phyloP scores from a whole-genome alignment of 306 rosid species.

The Begonia fuchsioides region DNA sequence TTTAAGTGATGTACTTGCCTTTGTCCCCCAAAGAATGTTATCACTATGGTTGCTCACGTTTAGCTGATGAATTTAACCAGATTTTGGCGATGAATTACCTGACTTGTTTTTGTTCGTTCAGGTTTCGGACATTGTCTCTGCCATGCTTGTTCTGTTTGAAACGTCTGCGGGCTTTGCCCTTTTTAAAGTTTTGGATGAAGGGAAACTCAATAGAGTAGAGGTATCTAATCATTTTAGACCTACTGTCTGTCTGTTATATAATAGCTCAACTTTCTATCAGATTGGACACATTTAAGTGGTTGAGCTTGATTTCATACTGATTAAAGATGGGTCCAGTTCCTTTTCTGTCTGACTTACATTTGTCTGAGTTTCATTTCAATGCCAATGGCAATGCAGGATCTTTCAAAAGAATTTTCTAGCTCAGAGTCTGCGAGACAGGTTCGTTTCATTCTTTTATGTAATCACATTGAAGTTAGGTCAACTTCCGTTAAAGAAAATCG shows the following conservation, averaged over 20 bases:
- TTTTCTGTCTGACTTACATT: neutral
- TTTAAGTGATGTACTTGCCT: no score
- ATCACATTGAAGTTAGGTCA: no score
- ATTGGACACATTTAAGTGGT: no score
- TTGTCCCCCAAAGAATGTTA: no score
- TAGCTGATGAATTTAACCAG: no score
- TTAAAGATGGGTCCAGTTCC: neutral
- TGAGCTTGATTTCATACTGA: neutral
- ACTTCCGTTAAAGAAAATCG: no score
- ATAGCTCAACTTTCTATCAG: no score
- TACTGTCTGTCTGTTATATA: neutral
- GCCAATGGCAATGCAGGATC: constrained; percentile 32
- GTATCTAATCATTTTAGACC: constrained; percentile 13
- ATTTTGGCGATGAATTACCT: no score
- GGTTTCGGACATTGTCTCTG: neutral
- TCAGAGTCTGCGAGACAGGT: constrained; percentile 80
- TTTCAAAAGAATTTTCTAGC: constrained; percentile 42
- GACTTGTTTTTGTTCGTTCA: no score
- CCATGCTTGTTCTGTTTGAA: constrained; percentile 72
- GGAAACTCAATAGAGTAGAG: constrained; percentile 66
- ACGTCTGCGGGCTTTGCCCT: constrained; percentile 74
- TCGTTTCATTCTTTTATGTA: neutral
- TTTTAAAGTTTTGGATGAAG: constrained; percentile 68
- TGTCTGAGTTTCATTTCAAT: neutral
- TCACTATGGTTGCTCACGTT: no score